Evolutionary conservation across 371 early-diverging fungal genomes (phyloP).

Genomic region (Scutellospora calospora): DNA sequence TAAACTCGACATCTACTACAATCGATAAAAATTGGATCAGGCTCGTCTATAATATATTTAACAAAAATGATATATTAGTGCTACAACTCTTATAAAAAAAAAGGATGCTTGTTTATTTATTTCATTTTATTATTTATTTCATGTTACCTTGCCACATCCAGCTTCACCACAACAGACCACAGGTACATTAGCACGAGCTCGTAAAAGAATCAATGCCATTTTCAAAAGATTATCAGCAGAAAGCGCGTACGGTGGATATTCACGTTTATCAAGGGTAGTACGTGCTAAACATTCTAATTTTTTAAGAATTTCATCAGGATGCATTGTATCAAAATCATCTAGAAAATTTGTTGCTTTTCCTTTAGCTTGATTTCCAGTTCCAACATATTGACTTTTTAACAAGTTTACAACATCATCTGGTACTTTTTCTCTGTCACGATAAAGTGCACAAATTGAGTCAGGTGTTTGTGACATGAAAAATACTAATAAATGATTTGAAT

Average conservation of each 20-base stretch:
- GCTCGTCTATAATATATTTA: constrained; percentile 34
- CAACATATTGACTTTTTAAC: constrained; percentile 27
- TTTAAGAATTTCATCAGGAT: not conserved
- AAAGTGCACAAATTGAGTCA: constrained; percentile 39
- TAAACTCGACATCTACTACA: constrained; percentile 26
- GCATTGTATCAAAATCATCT: constrained; percentile 30
- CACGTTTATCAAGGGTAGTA: not conserved
- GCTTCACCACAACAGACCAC: constrained; percentile 44
- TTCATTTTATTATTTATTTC: not conserved
- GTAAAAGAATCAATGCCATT: constrained; percentile 41
- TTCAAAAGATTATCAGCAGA: constrained; percentile 38
- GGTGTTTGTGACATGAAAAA: constrained; percentile 40
- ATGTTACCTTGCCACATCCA: constrained; percentile 45
- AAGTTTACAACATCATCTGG: constrained; percentile 36
- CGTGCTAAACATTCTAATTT: constrained; percentile 37
- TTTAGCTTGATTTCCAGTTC: not conserved
- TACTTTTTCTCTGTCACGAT: constrained; percentile 37
- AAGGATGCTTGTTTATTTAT: no score
- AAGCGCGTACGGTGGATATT: constrained; percentile 21
- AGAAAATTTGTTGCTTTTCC: not conserved
- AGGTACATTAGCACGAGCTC: constrained; percentile 41
- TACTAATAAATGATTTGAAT: constrained; percentile 27
- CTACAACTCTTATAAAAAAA: not conserved
- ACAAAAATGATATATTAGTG: not conserved
- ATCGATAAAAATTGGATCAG: constrained; percentile 28